phyloP scores from a whole-genome alignment of 225 moss, liverwort and hornwort genomes.

The Thuidium tamariscinum region DNA sequence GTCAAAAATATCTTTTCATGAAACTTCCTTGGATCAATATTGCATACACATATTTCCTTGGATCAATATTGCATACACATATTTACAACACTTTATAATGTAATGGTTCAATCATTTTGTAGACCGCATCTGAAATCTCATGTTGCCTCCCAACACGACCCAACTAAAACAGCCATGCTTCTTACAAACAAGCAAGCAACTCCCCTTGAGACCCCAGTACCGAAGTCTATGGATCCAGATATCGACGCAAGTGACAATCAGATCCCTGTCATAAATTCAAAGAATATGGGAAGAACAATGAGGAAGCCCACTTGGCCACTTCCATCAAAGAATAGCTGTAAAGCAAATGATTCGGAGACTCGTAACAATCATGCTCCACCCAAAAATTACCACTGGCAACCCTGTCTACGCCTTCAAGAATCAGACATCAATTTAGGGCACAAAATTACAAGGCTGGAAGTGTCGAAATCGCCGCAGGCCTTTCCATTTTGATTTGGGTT shows the following conservation, averaged over 20 bases:
- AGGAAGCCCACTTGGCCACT: background rate
- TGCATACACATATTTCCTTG: background rate
- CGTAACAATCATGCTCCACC: background rate
- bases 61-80: fast-evolving
- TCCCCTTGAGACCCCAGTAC: background rate
- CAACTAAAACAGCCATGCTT: background rate
- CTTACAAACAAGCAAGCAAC: background rate
- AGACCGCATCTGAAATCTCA: background rate
- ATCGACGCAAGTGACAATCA: background rate
- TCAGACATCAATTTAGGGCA: background rate
- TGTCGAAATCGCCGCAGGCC: background rate
- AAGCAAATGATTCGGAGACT: background rate
- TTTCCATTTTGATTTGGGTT: background rate
- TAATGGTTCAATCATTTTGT: background rate
- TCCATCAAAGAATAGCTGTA: background rate
- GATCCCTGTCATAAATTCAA: background rate
- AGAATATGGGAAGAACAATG: background rate
- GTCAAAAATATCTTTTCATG: background rate
- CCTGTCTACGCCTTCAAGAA: background rate
- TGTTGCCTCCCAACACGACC: background rate
- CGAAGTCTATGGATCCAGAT: background rate
- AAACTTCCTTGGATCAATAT: fast-evolving
- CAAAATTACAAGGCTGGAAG: background rate
- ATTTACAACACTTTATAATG: background rate
- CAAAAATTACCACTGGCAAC: background rate